Conservation (phyloP, 78 protist species). For the Dictyostelium intermedium region DNA sequence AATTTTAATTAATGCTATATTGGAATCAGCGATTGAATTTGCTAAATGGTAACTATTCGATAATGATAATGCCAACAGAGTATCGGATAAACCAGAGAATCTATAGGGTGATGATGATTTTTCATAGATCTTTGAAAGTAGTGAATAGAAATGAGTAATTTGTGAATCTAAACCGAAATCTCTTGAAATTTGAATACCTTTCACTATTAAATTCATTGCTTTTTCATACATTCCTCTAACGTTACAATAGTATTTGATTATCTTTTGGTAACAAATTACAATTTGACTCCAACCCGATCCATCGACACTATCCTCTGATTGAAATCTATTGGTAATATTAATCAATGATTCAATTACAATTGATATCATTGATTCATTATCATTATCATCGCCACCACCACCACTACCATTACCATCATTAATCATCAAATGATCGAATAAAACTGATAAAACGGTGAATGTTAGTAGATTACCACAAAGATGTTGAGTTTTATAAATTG, state of each 20-base stretch:
- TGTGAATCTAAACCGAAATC: neutral
- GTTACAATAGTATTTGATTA: neutral
- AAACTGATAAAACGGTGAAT: neutral
- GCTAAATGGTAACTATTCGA: neutral
- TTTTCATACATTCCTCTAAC: neutral
- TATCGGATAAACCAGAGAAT: neutral
- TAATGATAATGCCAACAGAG: conserved; percentile 18
- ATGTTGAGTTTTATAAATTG: neutral
- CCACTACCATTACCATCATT: neutral
- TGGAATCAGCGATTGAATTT: neutral
- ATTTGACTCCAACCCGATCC: conserved; percentile 47
- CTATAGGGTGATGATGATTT: neutral
- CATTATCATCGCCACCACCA: neutral
- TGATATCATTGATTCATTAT: neutral
- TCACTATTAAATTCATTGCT: neutral
- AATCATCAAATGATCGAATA: neutral
- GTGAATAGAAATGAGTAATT: neutral
- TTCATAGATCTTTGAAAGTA: neutral
- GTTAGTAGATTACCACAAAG: neutral
- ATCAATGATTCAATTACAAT: conserved; percentile 12
- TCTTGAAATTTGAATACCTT: neutral
- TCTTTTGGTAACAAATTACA: neutral
- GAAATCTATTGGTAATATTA: neutral
- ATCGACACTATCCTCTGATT: conserved; percentile 2
- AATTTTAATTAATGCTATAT: neutral